Evolutionary conservation across 176 grass and related monocot genomes (phyloP), one percentile per base, ranked within the genome.

Genomic region (Bolboschoenus planiculmis): DNA sequence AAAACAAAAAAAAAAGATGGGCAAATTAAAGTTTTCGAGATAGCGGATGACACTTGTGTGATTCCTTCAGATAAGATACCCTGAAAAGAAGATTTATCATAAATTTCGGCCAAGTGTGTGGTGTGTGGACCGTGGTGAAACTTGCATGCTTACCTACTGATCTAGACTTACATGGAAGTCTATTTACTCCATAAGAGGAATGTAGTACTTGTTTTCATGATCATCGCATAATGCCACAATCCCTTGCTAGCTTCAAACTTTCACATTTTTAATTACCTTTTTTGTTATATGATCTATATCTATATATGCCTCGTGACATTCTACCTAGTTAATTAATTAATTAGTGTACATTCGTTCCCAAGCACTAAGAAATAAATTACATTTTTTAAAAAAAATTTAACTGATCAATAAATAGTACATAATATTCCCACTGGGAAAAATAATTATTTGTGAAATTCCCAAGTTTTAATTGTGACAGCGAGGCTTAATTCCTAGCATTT

Each of bases 211-310:
- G n/a, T 70, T 91, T 78, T 27, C 61, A 83, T 79, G 78, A 61
- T 54, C 71, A 76, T 89, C 78, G 78, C 79, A 42, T 53, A 51
- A 60, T 83, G 74, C 48, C 67, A 59, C 55, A 80, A 72, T 48
- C 11, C 13, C 7, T 44, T 11, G 37, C 13, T 76, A 51, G 44
- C 26, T 76, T 76, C 3, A 76, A 18, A 51, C 26, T 51, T 75
- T 76, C 16, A 14, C 51, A 51, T 20, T 20, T 75, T 75, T 50
- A n/a, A n/a, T n/a, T n/a, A n/a, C 71, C 13, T 29, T 30, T 47
- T 75, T 30, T 9, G 71, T 48, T 30, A 31, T 30, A 16, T 18
- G 20, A 73, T 46, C 39, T 20, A 7, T 31, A 16, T n/a, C n/a
- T n/a, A n/a, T 33, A 40, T 51, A 31, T 33, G 70, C 40, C 70